phyloP scores from a whole-genome alignment of 306 rosid genomes.

The Crataegus laevigata region DNA sequence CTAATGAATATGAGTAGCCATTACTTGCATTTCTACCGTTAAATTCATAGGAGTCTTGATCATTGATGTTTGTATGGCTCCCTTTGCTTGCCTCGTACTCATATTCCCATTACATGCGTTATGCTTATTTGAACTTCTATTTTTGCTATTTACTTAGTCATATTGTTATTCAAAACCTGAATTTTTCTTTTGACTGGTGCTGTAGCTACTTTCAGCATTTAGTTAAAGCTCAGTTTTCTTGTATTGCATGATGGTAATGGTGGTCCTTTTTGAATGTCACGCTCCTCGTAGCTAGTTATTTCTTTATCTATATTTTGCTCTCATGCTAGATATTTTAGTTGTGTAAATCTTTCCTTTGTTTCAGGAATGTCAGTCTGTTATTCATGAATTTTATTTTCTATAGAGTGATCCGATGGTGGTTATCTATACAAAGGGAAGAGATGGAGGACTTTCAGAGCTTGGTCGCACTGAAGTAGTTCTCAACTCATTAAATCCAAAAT shows the following conservation, averaged over 20 bases:
- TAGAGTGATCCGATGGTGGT: conserved; percentile 95
- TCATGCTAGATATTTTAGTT: conserved; percentile 4
- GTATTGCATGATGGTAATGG: neutral
- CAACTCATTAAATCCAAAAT: conserved; percentile 74
- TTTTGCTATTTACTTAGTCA: neutral
- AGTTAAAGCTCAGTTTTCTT: neutral
- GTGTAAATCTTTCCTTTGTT: conserved; percentile 14
- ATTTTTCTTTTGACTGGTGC: neutral
- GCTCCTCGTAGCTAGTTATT: neutral
- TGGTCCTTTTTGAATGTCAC: neutral
- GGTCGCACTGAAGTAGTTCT: conserved; percentile 86
- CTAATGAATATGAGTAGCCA: neutral
- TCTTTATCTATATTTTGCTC: neutral
- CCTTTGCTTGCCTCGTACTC: neutral
- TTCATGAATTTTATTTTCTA: conserved; percentile 18
- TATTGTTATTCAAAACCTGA: neutral
- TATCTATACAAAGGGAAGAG: conserved; percentile 63
- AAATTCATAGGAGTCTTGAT: neutral
- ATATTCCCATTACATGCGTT: neutral
- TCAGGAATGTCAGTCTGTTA: conserved; percentile 4
- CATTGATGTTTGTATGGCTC: neutral
- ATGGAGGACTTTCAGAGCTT: conserved; percentile 76
- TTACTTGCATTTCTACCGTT: neutral
- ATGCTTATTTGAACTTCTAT: neutral
- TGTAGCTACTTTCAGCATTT: neutral